Evolutionary conservation across 805 yeast species (phyloP).

Genomic region (Candida odintsovae): DNA sequence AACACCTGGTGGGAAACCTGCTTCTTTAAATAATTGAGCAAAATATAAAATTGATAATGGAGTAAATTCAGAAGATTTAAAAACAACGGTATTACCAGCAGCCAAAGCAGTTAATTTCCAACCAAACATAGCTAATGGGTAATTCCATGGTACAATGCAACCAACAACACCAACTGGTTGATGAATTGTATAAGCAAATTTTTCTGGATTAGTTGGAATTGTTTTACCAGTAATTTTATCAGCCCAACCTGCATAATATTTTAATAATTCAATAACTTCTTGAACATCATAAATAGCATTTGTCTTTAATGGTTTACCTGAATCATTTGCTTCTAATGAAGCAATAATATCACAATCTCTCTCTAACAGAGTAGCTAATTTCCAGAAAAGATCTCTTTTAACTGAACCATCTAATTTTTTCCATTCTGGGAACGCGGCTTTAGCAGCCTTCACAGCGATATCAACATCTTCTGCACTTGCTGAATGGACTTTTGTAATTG

Average conservation of each 20-base stretch:
- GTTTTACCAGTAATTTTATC: slow-evolving; percentile 63
- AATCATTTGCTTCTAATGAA: slow-evolving; percentile 51
- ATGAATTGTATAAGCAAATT: slow-evolving; percentile 48
- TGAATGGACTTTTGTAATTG: slow-evolving; percentile 43
- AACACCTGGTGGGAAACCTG: slow-evolving; percentile 47
- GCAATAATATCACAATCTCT: slow-evolving; percentile 45
- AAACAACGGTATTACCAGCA: slow-evolving; percentile 41
- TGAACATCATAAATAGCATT: slow-evolving; percentile 57
- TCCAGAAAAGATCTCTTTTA: slow-evolving; percentile 40
- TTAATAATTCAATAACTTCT: slow-evolving; percentile 49
- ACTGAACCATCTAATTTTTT: slow-evolving; percentile 37
- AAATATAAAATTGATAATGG: slow-evolving; percentile 41
- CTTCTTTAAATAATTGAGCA: slow-evolving; percentile 36
- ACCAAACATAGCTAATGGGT: slow-evolving; percentile 43
- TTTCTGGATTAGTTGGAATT: slow-evolving; percentile 51
- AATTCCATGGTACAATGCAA: slow-evolving; percentile 49
- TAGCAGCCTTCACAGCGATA: slow-evolving; percentile 47
- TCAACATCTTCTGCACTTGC: slow-evolving; percentile 50
- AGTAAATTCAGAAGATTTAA: slow-evolving; percentile 45
- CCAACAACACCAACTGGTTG: slow-evolving; percentile 50
- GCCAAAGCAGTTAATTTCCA: slow-evolving; percentile 46
- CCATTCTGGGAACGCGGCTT: slow-evolving; percentile 48
- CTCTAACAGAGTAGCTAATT: slow-evolving; percentile 44
- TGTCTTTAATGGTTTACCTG: slow-evolving; percentile 49
- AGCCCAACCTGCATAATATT: slow-evolving; percentile 72